Percentiles rank a stretch among this genome's conserved stretches.
These are phyloP conservation scores for Alternaria consortialis DNA, from an alignment of 2,329 filamentous ascomycete species.

Conservation along the genomic window DNA sequence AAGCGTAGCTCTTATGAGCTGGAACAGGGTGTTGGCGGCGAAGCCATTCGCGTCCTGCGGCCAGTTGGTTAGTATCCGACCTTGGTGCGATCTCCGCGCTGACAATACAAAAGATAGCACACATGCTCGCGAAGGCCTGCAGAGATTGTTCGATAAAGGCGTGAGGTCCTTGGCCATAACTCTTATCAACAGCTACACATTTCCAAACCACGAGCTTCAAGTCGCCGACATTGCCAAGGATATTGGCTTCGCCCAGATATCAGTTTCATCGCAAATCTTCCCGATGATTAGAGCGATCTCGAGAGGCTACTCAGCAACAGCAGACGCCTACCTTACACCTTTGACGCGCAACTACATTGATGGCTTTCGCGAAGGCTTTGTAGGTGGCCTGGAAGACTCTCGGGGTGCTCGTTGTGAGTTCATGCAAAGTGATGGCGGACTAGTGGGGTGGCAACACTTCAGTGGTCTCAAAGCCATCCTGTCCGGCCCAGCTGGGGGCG, in stretches of 20 bases:
- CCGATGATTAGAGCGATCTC: conserved; percentile 38
- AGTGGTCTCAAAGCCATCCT: conserved; percentile 43
- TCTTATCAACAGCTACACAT: conserved; percentile 47
- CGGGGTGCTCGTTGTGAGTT: conserved; percentile 44
- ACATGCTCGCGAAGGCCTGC: conserved; percentile 20
- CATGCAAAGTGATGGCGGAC: conserved; percentile 48
- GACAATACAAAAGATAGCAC: conserved; percentile 4
- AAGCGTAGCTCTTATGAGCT: conserved; percentile 11
- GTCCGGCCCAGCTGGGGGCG: conserved; percentile 49
- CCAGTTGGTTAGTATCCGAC: not conserved
- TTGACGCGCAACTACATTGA: conserved; percentile 32
- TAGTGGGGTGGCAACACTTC: conserved; percentile 38
- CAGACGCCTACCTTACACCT: conserved; percentile 42
- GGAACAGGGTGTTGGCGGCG: conserved; percentile 25
- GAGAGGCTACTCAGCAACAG: conserved; percentile 34
- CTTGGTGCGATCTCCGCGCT: not conserved
- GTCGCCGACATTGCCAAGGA: conserved; percentile 38
- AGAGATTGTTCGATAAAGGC: conserved; percentile 43
- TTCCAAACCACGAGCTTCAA: conserved; percentile 41
- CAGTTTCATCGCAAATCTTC: conserved; percentile 35
- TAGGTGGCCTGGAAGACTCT: conserved; percentile 29
- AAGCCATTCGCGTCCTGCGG: conserved; percentile 6
- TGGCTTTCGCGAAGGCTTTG: conserved; percentile 37
- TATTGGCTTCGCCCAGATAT: conserved; percentile 41
- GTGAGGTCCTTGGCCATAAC: conserved; percentile 50